A percentile compares a stretch with the other conserved stretches of the same genome.
Evolutionary conservation across 768 basidiomycete genomes (phyloP).

Genomic region (Hericium erinaceus): DNA sequence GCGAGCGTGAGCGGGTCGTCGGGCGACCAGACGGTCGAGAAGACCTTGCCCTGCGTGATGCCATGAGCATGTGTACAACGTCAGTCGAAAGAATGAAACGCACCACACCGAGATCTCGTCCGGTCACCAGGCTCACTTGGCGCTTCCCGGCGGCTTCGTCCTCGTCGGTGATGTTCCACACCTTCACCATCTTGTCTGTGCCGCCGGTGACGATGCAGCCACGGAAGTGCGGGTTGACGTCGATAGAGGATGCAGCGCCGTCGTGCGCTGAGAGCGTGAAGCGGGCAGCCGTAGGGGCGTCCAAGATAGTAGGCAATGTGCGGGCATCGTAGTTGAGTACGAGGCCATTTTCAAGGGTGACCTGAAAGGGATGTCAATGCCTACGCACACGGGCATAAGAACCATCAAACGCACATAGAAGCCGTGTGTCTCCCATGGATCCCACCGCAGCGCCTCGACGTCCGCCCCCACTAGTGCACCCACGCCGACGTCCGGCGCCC

Average conservation of each 20-base stretch:
- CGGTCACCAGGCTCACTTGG: constrained; percentile 75
- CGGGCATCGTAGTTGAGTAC: constrained; percentile 90
- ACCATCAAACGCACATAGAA: constrained; percentile 62
- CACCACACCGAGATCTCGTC: constrained; percentile 87
- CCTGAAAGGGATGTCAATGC: constrained; percentile 33
- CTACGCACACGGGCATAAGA: not conserved
- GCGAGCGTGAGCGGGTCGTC: constrained; percentile 92
- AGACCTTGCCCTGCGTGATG: constrained; percentile 79
- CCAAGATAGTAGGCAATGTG: constrained; percentile 63
- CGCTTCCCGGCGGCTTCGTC: constrained; percentile 47
- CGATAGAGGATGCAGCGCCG: constrained; percentile 79
- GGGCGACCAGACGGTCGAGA: constrained; percentile 84
- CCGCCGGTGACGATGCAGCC: constrained; percentile 94
- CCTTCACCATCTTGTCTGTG: constrained; percentile 88
- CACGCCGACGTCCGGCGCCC: constrained; percentile 73
- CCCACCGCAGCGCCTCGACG: constrained; percentile 92
- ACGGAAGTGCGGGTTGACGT: constrained; percentile 82
- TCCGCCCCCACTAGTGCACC: constrained; percentile 85
- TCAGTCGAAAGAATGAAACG: constrained; percentile 17
- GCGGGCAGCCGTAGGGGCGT: constrained; percentile 53
- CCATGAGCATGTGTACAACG: not conserved
- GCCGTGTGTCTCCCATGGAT: constrained; percentile 82
- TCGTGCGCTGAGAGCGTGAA: constrained; percentile 94
- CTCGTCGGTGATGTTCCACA: constrained; percentile 85
- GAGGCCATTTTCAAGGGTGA: constrained; percentile 89